Evolutionary conservation across 345 rosid genomes (phyloP), one percentile per base, ranked within the genome.

Genomic region (Brassica rapa): DNA sequence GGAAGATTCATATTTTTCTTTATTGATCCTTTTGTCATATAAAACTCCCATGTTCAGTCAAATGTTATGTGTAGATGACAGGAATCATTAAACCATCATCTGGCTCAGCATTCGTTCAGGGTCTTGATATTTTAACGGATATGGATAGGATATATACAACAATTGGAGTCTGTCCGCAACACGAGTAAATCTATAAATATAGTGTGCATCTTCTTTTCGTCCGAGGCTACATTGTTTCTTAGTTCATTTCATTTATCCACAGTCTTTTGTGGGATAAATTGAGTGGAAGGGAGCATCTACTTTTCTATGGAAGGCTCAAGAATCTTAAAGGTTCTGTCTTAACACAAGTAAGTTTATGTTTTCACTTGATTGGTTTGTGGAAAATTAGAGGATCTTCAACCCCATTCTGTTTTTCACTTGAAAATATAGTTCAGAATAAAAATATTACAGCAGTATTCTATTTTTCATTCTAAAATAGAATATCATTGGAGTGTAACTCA

Each of bases 151-250:
- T 92, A 68, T 92, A 94, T 70, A 89, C 94, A 62, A 88, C 87
- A 72, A 91, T 92, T 88, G 98, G 98, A 12, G 98, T 92, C 51
- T 94, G 98, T 84, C 98, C 98, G 5, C 98, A 94, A 79, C 94
- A 94, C 29, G 95, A 94, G 98, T 94, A 90, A 85, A 41, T 95
- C 70, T 68, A 53, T 29, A 76, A 35, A 19, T 5, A 59, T n/a
- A 53, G 12, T 43, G 11, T 33, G 30, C 8, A n/a, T 9, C 67
- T 79, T 63, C 19, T 55, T 11, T 51, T 21, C 55, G 33, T 3
- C 10, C 2, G 23, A 74, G 32, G 56, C 55, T 49, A 4, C 3
- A 19, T 39, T 14, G 68, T 43, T 41, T 56, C 72, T 15, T 21
- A 43, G 4, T 74, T 59, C 32, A 25, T 37, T 56, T 72, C 11